phyloP scores from a whole-genome alignment of 305 asterid species.

The Fraxinus velutina region DNA sequence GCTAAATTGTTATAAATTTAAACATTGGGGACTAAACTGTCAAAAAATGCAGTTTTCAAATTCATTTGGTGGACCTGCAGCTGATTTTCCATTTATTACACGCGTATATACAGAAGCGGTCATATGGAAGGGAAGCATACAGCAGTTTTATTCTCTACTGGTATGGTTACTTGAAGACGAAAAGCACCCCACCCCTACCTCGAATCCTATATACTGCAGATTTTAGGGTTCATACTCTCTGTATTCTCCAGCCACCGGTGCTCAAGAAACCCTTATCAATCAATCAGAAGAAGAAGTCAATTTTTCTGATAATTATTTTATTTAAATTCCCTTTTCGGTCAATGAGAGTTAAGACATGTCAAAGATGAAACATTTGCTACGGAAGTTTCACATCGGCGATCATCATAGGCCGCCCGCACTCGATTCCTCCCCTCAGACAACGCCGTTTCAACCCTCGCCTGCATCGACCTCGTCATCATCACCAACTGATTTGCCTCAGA shows the following conservation, averaged over 20 bases:
- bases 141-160: constrained; percentile 22
- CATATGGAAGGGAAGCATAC: constrained; percentile 23
- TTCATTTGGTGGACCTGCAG: neutral
- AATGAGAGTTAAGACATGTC: constrained; percentile 9
- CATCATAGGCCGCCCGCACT: constrained; percentile 22
- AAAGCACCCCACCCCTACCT: constrained; percentile 11
- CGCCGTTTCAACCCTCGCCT: constrained; percentile 14
- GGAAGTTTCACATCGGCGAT: constrained; percentile 80
- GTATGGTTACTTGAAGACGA: constrained; percentile 31
- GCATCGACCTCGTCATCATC: constrained; percentile 19
- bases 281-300: constrained; percentile 16
- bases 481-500: neutral
- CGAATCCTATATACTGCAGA: constrained; percentile 24
- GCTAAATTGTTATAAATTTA: neutral
- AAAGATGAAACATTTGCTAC: constrained; percentile 71
- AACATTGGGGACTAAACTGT: neutral
- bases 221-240: constrained; percentile 21
- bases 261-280: constrained; percentile 23
- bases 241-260: constrained; percentile 35
- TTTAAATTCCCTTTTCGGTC: neutral
- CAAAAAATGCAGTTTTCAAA: neutral
- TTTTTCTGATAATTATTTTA: neutral
- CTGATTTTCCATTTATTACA: neutral
- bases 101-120: neutral
- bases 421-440: constrained; percentile 19